phyloP scores from a whole-genome alignment of 257 asterid species.

The Pogostemon cablin region DNA sequence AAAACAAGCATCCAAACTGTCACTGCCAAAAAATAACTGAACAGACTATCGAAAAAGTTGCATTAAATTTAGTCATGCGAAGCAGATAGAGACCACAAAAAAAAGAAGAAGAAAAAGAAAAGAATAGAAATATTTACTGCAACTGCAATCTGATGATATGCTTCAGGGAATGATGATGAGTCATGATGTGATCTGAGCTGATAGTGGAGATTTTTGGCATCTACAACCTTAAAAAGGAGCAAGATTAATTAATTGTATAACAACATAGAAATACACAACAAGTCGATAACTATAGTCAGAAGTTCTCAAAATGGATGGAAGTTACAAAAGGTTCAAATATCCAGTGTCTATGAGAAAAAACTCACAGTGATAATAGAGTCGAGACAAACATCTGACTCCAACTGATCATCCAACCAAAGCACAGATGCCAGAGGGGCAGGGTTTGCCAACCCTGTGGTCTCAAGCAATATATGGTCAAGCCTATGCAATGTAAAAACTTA shows the following conservation, averaged over 20 bases:
- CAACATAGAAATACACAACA: slow-evolving; percentile 19
- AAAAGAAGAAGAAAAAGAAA: neutral
- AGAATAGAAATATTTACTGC: slow-evolving; percentile 55
- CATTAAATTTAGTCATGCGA: slow-evolving; percentile 2
- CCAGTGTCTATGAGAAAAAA: slow-evolving; percentile 32
- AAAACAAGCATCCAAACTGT: slow-evolving; percentile 25
- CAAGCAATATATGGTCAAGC: slow-evolving; percentile 95
- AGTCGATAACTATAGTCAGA: neutral
- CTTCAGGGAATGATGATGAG: slow-evolving; percentile 91
- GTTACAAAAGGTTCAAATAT: neutral
- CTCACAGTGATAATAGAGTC: slow-evolving; percentile 94
- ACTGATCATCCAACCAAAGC: slow-evolving; percentile 98
- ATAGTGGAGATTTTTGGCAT: slow-evolving; percentile 90
- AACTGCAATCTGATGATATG: slow-evolving; percentile 88
- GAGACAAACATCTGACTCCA: slow-evolving; percentile 83
- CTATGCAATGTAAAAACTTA: slow-evolving; percentile 44
- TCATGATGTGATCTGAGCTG: slow-evolving; percentile 78
- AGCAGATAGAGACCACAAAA: slow-evolving; percentile 7
- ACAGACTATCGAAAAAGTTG: slow-evolving; percentile 10
- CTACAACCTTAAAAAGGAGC: slow-evolving; percentile 69
- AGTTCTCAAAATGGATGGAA: neutral
- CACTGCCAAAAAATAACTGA: slow-evolving; percentile 8
- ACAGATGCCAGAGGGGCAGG: slow-evolving; percentile 99
- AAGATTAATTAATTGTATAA: slow-evolving; percentile 23
- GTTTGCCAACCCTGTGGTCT: slow-evolving; percentile 96